Evolutionary conservation across 805 yeast genomes (phyloP), one percentile per base, ranked within the genome.

Genomic region (Yamadazyma philogaea): DNA sequence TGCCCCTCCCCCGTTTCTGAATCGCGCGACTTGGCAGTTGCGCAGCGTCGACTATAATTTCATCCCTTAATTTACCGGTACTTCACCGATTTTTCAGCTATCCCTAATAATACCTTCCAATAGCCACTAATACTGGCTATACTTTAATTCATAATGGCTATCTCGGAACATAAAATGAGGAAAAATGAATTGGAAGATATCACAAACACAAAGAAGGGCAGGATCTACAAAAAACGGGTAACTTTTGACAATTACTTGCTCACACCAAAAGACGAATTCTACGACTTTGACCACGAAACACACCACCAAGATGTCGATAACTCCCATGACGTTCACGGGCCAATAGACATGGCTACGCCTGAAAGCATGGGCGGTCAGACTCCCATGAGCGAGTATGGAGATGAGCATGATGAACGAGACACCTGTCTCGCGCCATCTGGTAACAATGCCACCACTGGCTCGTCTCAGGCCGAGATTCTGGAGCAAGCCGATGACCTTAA

Each of bases 181-280:
- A 67, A 64, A 48, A 40, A 51, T 37, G 69, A 64, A 44, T 54
- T 63, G 43, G 72, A 63, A 44, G 71, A 66, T 48, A 63, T 67
- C 45, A 64, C 71, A 38, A 65, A 64, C 47, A 58, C 48, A 37
- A 51, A 54, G 39, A 45, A 46, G 32, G 39, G 44, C 22, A 49
- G 45, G 26, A 11, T 43, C n/a, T 28, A 18, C 14, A 37, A 43
- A 11, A 34, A 42, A 20, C 43, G 41, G 32, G 52, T 49, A 4
- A 40, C 42, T n/a, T 49, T 49, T 35, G 49, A 40, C 28, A 37
- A 44, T 30, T 72, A 72, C 6, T 57, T 69, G 26, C 55, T 68
- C 39, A 69, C 74, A 2, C 74, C 74, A 4, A 68, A 66, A 44
- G 70, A 69, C 19, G 74, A 68, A 28, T 67, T 65, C 37, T 64